These are phyloP conservation scores for Ceratobasidium sp. DNA, from an alignment of 1,284 basidiomycete species.

Conservation along the genomic window DNA sequence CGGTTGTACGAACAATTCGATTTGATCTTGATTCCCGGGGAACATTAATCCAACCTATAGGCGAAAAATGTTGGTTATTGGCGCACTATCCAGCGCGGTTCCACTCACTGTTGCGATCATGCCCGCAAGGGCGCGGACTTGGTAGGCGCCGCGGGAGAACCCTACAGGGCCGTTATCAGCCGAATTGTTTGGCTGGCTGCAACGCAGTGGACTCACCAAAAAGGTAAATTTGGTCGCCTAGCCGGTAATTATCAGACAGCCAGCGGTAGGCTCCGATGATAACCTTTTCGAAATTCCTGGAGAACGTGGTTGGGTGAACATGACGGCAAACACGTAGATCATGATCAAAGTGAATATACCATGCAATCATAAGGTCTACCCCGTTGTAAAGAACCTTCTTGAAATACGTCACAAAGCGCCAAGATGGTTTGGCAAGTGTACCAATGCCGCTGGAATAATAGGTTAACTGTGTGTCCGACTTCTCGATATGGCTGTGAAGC, in stretches of 20 bases:
- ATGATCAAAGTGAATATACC: conserved; percentile 9
- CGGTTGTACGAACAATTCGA: conserved; percentile 53
- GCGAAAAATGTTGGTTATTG: too few relatives aligned
- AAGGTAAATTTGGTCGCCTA: conserved; percentile 43
- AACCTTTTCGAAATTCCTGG: conserved; percentile 46
- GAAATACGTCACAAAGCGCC: neutral
- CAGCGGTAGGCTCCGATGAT: conserved; percentile 44
- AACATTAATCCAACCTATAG: conserved; percentile 55
- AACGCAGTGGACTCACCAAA: too few relatives aligned
- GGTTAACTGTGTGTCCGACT: conserved; percentile 28
- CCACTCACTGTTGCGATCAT: conserved; percentile 58
- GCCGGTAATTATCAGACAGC: conserved; percentile 43
- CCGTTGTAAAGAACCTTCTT: conserved; percentile 5
- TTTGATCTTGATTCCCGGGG: conserved; percentile 55
- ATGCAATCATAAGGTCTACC: conserved; percentile 42
- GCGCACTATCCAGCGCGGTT: too few relatives aligned
- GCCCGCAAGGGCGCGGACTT: conserved; percentile 58
- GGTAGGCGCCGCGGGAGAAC: conserved; percentile 63
- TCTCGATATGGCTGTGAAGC: conserved; percentile 1
- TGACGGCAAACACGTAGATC: too few relatives aligned
- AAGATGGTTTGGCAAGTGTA: conserved; percentile 39
- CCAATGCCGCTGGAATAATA: conserved; percentile 47
- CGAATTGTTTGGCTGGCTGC: too few relatives aligned
- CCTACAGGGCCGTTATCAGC: too few relatives aligned
- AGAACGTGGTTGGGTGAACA: too few relatives aligned